Evolutionary conservation across 768 basidiomycete species (phyloP).

Genomic region (Kondoa subrosea): DNA sequence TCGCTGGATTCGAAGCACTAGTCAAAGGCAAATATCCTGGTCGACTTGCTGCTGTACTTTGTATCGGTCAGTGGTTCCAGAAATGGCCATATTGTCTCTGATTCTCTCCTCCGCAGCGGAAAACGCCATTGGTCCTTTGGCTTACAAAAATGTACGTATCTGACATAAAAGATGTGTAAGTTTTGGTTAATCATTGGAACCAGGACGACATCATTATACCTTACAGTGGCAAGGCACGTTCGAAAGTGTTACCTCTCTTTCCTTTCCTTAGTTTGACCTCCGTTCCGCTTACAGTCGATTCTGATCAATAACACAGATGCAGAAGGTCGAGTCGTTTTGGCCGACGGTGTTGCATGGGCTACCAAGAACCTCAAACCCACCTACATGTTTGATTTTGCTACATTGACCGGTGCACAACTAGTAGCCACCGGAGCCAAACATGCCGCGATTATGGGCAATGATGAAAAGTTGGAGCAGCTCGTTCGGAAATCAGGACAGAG

Average conservation of each 20-base stretch:
- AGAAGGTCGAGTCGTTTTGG: constrained; percentile 6
- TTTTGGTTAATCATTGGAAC: not conserved
- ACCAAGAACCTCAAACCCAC: not conserved
- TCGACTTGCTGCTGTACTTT: not conserved
- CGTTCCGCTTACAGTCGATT: not conserved
- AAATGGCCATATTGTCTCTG: no score
- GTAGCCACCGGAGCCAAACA: not conserved
- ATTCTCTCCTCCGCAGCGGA: no score
- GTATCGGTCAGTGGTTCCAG: no score
- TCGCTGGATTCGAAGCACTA: constrained; percentile 1
- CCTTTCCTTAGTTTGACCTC: not conserved
- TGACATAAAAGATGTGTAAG: not conserved
- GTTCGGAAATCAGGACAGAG: not conserved
- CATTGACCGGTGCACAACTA: constrained; percentile 6
- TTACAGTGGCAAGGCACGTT: not conserved
- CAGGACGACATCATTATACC: constrained; percentile 1
- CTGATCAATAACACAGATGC: constrained; percentile 9
- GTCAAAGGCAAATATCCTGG: not conserved
- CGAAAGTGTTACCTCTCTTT: not conserved
- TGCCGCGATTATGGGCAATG: constrained; percentile 2
- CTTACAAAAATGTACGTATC: not conserved
- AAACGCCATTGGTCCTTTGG: constrained; percentile 6
- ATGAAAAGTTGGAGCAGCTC: not conserved
- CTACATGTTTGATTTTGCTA: constrained; percentile 3
- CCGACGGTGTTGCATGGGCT: not conserved